A percentile compares a stretch with the other conserved stretches of the same genome.
Evolutionary conservation across 345 rosid genomes (phyloP).

Genomic region (Hibiscus mutabilis): DNA sequence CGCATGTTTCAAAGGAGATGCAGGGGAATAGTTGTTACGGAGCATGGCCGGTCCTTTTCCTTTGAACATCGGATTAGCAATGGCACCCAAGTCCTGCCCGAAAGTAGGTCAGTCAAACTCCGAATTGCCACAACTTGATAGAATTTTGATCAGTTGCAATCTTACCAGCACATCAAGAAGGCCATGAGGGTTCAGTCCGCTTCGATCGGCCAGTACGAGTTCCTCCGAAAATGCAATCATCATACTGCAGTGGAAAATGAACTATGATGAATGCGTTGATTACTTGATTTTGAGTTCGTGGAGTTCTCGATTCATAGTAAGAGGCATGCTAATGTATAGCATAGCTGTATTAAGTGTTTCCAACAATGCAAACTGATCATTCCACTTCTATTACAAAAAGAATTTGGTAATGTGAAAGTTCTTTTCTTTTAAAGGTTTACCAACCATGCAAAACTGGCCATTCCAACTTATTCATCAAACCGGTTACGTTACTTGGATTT

Average conservation of each 20-base stretch:
- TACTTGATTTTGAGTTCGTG: neutral
- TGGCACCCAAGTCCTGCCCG: slow-evolving; percentile 76
- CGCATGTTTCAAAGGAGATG: slow-evolving; percentile 91
- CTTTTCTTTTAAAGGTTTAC: neutral
- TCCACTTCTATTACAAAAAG: neutral
- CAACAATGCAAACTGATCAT: neutral
- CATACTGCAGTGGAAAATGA: slow-evolving; percentile 39
- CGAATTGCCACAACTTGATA: no score
- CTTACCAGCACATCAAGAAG: slow-evolving; percentile 81
- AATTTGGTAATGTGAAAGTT: neutral
- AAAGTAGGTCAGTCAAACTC: no score
- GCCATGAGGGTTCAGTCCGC: slow-evolving; percentile 65
- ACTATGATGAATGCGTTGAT: neutral
- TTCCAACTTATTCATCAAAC: neutral
- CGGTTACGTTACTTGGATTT: neutral
- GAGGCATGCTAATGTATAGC: neutral
- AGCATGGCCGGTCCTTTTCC: slow-evolving; percentile 88
- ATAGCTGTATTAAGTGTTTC: neutral
- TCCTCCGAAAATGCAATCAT: slow-evolving; percentile 99
- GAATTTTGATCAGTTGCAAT: neutral
- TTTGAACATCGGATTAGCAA: slow-evolving; percentile 75
- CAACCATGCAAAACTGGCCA: neutral
- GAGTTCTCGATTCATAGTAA: no score
- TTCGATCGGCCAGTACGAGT: slow-evolving; percentile 72
- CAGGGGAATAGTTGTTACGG: slow-evolving; percentile 52